These are phyloP conservation scores for Populus nigra DNA, from an alignment of 345 rosid genomes.

Conservation along the genomic window DNA sequence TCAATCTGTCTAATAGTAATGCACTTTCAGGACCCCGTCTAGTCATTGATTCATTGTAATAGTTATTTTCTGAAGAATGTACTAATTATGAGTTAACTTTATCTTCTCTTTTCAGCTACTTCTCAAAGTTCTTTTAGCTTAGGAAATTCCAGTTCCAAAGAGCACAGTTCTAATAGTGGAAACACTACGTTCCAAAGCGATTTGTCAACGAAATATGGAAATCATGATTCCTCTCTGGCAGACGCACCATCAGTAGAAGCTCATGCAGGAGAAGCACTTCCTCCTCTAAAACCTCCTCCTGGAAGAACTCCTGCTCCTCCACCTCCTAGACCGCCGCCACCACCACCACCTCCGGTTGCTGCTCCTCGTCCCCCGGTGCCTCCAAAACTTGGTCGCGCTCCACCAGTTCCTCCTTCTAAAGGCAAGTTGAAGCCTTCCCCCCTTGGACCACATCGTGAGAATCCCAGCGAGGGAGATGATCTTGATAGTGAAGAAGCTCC, in stretches of 20 bases:
- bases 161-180: not conserved
- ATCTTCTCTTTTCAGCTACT: constrained; percentile 8
- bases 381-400: constrained; percentile 18
- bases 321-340: constrained; percentile 12
- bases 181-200: not conserved
- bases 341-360: constrained; percentile 17
- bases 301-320: constrained; percentile 17
- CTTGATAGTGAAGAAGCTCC: constrained; percentile 1
- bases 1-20: constrained; percentile 15
- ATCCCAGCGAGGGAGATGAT: constrained; percentile 2
- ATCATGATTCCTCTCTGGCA: not conserved
- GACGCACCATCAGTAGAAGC: constrained; percentile 3
- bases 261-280: constrained; percentile 7
- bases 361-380: constrained; percentile 18
- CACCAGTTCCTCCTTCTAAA: constrained; percentile 30
- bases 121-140: constrained; percentile 19
- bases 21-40: not conserved
- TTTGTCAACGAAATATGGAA: not conserved
- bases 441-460: constrained; percentile 6
- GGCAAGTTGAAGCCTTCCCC: constrained; percentile 16
- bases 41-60: not conserved
- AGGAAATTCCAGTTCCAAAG: constrained; percentile 2
- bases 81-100: not conserved
- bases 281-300: constrained; percentile 24
- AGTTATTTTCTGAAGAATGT: not conserved